Percentiles rank a stretch among this genome's conserved stretches.
phyloP scores from a whole-genome alignment of 345 rosid genomes.

The Arabidopsis arenosa region DNA sequence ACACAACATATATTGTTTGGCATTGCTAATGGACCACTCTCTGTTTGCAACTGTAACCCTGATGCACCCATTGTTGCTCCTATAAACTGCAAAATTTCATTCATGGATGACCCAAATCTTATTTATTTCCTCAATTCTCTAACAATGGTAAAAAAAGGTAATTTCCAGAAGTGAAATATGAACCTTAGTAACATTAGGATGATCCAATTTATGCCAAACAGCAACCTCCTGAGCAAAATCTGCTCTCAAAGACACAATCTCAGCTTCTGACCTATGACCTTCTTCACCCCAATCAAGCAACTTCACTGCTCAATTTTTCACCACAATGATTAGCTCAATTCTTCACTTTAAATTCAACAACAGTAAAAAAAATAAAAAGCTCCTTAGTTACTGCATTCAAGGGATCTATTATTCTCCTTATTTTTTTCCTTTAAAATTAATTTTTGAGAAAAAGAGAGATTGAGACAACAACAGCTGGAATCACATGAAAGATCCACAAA shows the following conservation, averaged over 20 bases:
- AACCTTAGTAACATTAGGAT: conserved; percentile 99
- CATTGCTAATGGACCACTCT: conserved; percentile 79
- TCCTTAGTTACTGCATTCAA: conserved; percentile 8
- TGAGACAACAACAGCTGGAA: conserved; percentile 51
- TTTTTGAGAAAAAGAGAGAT: conserved; percentile 20
- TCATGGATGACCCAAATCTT: neutral
- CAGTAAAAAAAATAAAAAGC: conserved; percentile 18
- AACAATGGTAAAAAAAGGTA: neutral
- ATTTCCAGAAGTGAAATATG: conserved; percentile 26
- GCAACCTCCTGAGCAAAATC: conserved; percentile 94
- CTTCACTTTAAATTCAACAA: conserved; percentile 10
- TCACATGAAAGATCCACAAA: conserved; percentile 63
- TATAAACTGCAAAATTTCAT: conserved; percentile 63
- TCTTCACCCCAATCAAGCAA: conserved; percentile 99
- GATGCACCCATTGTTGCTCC: conserved; percentile 98
- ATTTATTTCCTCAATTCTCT: neutral
- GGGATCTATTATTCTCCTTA: conserved; percentile 18
- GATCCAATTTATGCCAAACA: conserved; percentile 98
- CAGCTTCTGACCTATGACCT: conserved; percentile 94
- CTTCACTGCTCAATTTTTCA: conserved; percentile 63
- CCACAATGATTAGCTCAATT: conserved; percentile 10
- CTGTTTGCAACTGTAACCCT: conserved; percentile 77
- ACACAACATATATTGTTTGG: conserved; percentile 93
- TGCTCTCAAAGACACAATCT: conserved; percentile 77
- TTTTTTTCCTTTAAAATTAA: neutral